Conservation (phyloP, 2,329 filamentous ascomycete species). For the Cytospora schulzeri region DNA sequence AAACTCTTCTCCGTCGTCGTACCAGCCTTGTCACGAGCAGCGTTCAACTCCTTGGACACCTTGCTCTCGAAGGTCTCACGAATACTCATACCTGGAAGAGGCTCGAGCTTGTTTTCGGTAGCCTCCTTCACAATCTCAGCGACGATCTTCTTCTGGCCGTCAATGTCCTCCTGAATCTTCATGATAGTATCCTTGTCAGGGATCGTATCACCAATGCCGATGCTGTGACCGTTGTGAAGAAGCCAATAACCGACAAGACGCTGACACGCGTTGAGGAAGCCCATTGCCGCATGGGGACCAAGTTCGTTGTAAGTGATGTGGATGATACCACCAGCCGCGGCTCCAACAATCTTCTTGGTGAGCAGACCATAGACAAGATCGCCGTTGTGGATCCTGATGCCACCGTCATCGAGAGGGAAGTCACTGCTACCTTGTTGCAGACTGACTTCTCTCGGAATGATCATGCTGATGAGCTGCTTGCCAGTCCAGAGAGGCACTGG, state of each 20-base stretch:
- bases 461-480: slow-evolving; percentile 95
- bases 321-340: slow-evolving; percentile 85
- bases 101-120: slow-evolving; percentile 83
- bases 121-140: slow-evolving; percentile 74
- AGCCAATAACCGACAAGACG: slow-evolving; percentile 97
- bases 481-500: slow-evolving; percentile 93
- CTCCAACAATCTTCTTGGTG: slow-evolving; percentile 93
- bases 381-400: slow-evolving; percentile 80
- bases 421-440: slow-evolving; percentile 67
- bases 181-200: slow-evolving; percentile 83
- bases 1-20: slow-evolving; percentile 87
- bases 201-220: slow-evolving; percentile 97
- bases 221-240: slow-evolving; percentile 93
- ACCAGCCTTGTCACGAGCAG: slow-evolving; percentile 94
- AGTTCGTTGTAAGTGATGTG: slow-evolving; percentile 97
- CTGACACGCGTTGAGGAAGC: slow-evolving; percentile 94
- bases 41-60: slow-evolving; percentile 91
- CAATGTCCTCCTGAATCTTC: slow-evolving; percentile 81
- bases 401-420: slow-evolving; percentile 72
- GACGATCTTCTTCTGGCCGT: slow-evolving; percentile 80
- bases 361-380: slow-evolving; percentile 89
- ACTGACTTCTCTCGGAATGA: slow-evolving; percentile 85
- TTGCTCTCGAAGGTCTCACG: slow-evolving; percentile 98
- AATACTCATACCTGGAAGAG: slow-evolving; percentile 97
- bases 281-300: slow-evolving; percentile 81